Percentiles rank a stretch among this genome's conserved stretches.
These are phyloP conservation scores for Xylaria sp. DNA, from an alignment of 2,329 filamentous ascomycete species.

Conservation along the genomic window DNA sequence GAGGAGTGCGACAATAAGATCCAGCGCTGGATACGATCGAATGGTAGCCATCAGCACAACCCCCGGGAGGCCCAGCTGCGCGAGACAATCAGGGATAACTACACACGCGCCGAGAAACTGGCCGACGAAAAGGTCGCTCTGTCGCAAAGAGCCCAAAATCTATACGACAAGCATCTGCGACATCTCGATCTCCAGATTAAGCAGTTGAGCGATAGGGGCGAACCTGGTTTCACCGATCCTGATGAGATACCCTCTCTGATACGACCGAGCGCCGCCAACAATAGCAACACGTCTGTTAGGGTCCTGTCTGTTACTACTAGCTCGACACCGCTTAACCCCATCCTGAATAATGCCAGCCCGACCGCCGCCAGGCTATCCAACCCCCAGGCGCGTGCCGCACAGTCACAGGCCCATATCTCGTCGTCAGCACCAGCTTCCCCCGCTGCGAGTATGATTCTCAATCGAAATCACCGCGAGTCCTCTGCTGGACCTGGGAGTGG, in stretches of 20 bases:
- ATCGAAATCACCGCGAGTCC: constrained; percentile 60
- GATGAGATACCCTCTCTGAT: constrained; percentile 68
- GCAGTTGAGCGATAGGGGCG: constrained; percentile 63
- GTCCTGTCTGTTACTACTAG: constrained; percentile 41
- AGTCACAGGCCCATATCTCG: constrained; percentile 55
- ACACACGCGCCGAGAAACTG: constrained; percentile 69
- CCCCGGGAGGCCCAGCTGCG: constrained; percentile 75
- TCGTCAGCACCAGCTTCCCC: constrained; percentile 66
- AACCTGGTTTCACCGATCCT: constrained; percentile 66
- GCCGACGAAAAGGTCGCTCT: constrained; percentile 77
- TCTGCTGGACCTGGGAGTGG: constrained; percentile 61
- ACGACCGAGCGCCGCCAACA: constrained; percentile 62
- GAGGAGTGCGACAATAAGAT: constrained; percentile 75
- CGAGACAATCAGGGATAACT: constrained; percentile 71
- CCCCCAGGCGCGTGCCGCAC: constrained; percentile 56
- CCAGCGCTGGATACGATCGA: constrained; percentile 80
- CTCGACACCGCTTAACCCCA: constrained; percentile 46
- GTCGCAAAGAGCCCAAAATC: constrained; percentile 65
- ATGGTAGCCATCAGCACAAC: constrained; percentile 75
- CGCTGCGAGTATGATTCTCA: constrained; percentile 64
- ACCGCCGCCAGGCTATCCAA: constrained; percentile 50
- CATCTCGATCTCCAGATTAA: constrained; percentile 69
- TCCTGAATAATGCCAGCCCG: constrained; percentile 49
- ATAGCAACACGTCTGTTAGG: constrained; percentile 52
- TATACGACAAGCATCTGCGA: constrained; percentile 67